phyloP scores from a whole-genome alignment of 768 basidiomycete genomes.

The Leccinum subtestaceum region DNA sequence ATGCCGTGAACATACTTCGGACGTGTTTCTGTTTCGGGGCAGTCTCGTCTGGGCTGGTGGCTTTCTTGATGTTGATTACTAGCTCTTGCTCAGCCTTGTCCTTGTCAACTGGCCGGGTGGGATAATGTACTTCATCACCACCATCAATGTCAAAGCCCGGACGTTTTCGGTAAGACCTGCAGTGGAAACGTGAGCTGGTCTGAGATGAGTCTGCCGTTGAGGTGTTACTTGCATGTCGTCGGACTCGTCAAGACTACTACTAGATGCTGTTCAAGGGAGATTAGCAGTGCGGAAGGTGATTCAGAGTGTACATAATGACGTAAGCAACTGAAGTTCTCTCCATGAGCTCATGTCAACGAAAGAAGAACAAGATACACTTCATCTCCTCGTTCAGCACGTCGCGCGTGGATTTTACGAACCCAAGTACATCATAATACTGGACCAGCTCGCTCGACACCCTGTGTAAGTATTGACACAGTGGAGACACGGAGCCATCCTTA shows the following conservation, averaged over 20 bases:
- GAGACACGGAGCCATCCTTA: not conserved
- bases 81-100: slow-evolving; percentile 97
- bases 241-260: too few species aligned
- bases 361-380: slow-evolving; percentile 79
- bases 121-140: slow-evolving; percentile 84
- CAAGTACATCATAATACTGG: slow-evolving; percentile 86
- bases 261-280: too few species aligned
- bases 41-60: slow-evolving; percentile 89
- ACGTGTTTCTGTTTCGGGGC: slow-evolving; percentile 99
- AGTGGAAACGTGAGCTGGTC: slow-evolving; percentile 8
- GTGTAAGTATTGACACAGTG: slow-evolving; percentile 72
- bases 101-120: slow-evolving; percentile 96
- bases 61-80: slow-evolving; percentile 95
- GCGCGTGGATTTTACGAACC: slow-evolving; percentile 93
- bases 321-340: not conserved
- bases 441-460: slow-evolving; percentile 88
- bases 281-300: too few species aligned
- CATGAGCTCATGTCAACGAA: slow-evolving; percentile 55
- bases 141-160: slow-evolving; percentile 61
- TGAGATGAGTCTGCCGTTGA: not conserved
- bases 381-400: slow-evolving; percentile 89
- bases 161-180: slow-evolving; percentile 35
- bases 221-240: slow-evolving; percentile 25
- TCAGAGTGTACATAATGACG: not conserved
- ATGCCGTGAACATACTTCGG: slow-evolving; percentile 65